phyloP scores from a whole-genome alignment of 1,139 yeast species.

The Candida sp. region DNA sequence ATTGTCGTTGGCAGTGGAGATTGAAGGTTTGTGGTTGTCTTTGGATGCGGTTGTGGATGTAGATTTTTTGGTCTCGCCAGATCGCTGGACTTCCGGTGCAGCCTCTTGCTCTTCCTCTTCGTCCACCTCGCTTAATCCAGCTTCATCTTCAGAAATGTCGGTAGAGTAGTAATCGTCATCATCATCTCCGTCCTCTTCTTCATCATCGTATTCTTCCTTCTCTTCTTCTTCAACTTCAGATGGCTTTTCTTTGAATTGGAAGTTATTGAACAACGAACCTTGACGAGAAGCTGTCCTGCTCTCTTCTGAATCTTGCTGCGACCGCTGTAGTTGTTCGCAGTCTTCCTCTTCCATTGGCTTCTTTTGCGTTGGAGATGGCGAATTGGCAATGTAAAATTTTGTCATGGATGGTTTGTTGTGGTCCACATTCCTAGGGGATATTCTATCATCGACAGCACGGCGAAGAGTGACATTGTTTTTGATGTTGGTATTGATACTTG shows the following conservation, averaged over 20 bases:
- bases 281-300: constrained; percentile 18
- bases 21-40: background rate
- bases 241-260: constrained; percentile 11
- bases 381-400: constrained; percentile 69
- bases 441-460: constrained; percentile 6
- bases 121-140: constrained; percentile 23
- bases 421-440: constrained; percentile 8
- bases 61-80: background rate
- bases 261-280: constrained; percentile 45
- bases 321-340: background rate
- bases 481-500: background rate
- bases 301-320: background rate
- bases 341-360: background rate
- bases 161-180: constrained; percentile 37
- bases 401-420: constrained; percentile 28
- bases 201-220: background rate
- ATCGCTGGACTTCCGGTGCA: background rate
- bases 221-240: background rate
- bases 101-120: constrained; percentile 12
- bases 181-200: constrained; percentile 5
- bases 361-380: constrained; percentile 54
- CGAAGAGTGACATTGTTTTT: background rate
- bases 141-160: constrained; percentile 43
- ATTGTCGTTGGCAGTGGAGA: constrained; percentile 18
- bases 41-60: background rate